Percentiles rank a stretch among this genome's conserved stretches.
phyloP scores from a whole-genome alignment of 169 alveolate genomes.

The Cryptosporidium andersoni region DNA sequence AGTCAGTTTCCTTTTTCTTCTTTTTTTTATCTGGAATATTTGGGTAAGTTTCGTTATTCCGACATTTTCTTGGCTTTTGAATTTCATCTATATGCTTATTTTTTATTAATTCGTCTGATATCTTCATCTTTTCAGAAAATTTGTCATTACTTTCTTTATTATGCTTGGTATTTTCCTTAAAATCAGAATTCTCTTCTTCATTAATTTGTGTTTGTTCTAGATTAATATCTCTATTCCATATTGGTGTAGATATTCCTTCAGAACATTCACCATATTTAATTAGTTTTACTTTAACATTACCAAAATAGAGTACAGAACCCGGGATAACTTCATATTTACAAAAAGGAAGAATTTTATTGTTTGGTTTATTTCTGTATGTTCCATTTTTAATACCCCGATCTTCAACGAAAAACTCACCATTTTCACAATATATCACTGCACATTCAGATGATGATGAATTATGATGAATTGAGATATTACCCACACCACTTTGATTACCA shows the following conservation, averaged over 20 bases:
- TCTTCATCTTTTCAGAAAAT: no score
- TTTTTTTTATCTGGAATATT: no score
- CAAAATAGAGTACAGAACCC: slow-evolving; percentile 39
- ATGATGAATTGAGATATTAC: background rate
- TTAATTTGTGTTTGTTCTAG: background rate
- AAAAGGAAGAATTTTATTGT: slow-evolving; percentile 21
- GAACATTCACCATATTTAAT: slow-evolving; percentile 27
- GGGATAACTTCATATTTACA: slow-evolving; percentile 52
- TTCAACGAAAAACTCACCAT: slow-evolving; percentile 64
- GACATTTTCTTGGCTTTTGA: no score
- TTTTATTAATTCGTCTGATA: no score
- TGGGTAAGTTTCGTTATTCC: no score
- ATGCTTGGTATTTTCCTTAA: background rate
- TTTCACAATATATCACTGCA: slow-evolving; percentile 34
- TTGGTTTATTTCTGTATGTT: slow-evolving; percentile 27
- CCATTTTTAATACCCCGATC: slow-evolving; percentile 27
- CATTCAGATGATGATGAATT: no score
- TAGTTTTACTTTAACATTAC: slow-evolving; percentile 47
- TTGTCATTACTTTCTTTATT: background rate
- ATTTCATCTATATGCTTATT: no score
- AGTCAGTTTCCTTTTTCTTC: no score
- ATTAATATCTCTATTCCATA: slow-evolving; percentile 8
- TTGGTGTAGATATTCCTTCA: slow-evolving; percentile 41
- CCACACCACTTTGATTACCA: background rate
- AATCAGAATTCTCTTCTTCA: background rate